Evolutionary conservation across 2,329 filamentous ascomycete species (phyloP), one percentile per base, ranked within the genome.

Genomic region (Diaporthe helianthi): DNA sequence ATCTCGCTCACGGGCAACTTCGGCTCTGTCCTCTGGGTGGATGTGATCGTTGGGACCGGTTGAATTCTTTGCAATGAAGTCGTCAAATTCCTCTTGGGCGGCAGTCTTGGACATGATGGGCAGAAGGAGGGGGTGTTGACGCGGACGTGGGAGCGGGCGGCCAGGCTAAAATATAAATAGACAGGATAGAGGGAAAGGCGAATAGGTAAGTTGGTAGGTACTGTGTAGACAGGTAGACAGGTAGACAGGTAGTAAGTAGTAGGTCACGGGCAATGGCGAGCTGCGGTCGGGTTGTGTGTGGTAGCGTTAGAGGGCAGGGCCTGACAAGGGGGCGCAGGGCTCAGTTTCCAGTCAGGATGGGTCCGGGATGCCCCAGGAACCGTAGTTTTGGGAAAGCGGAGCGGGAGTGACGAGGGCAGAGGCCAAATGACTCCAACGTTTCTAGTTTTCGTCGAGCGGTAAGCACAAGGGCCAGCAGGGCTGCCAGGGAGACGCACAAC

Each of bases 41-140:
- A 83, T 73, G 76, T 77, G 79, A 78, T 78, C 77, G 75, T 76
- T 79, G 71, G 73, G 72, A 64, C 78, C 78, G 46, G 80, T 80
- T 63, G 81, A 83, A 74, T 88, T 89, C 74, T 86, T 88, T 73
- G 84, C 83, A 72, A 92, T 80, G 69, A 92, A 84, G 73, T 82
- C 79, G 78, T 90, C 86, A 78, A 90, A 91, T 80, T 92, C 89
- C 82, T 90, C 87, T 79, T 90, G 87, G 64, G 89, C 89, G 69
- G 87, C 82, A 67, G 88, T 89, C 63, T 79, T 81, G 73, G 85
- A 81, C 86, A 89, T 89, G 78, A 66, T 83, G 82, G 67, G 63
- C 70, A 67, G 74, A 70, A 67, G 69, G 69, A 69, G 69, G 66
- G 68, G 69, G 67, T 65, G 55, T n/a, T n/a, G 51, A 53, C 71